Evolutionary conservation across 805 yeast genomes (phyloP).

Genomic region (Saturnispora bothae): DNA sequence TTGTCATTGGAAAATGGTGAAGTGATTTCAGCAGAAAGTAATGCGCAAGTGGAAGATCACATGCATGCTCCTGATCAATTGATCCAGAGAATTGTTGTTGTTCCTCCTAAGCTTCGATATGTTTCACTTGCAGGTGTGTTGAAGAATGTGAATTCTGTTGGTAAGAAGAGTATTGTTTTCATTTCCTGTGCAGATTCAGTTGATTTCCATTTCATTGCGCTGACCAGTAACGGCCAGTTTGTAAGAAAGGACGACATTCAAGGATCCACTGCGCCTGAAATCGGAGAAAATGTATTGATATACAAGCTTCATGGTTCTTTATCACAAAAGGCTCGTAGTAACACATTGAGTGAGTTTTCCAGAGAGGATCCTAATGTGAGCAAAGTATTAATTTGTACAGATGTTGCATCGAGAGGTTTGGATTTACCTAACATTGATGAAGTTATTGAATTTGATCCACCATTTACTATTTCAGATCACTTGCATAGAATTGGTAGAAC

Average conservation of each 20-base stretch:
- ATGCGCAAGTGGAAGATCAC: slow-evolving; percentile 16
- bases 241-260: slow-evolving; percentile 10
- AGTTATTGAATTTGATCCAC: slow-evolving; percentile 91
- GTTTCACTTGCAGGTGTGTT: slow-evolving; percentile 69
- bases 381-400: slow-evolving; percentile 80
- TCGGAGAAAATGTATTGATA: slow-evolving; percentile 35
- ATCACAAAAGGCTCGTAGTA: slow-evolving; percentile 71
- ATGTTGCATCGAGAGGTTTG: slow-evolving; percentile 94
- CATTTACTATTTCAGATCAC: slow-evolving; percentile 89
- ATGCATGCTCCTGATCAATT: slow-evolving; percentile 80
- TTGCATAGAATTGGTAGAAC: slow-evolving; percentile 95
- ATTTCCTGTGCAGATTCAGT: slow-evolving; percentile 95
- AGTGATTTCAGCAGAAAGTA: slow-evolving; percentile 34
- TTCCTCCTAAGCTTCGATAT: slow-evolving; percentile 84
- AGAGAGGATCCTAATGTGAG: slow-evolving; percentile 31
- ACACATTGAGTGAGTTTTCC: slow-evolving; percentile 59
- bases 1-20: slow-evolving; percentile 64
- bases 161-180: slow-evolving; percentile 64
- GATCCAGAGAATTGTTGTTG: slow-evolving; percentile 66
- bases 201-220: slow-evolving; percentile 74
- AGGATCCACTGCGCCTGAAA: slow-evolving; percentile 37
- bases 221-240: slow-evolving; percentile 48
- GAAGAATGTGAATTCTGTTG: slow-evolving; percentile 32
- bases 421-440: slow-evolving; percentile 81
- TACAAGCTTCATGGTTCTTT: slow-evolving; percentile 86